Evolutionary conservation across 2,329 filamentous ascomycete species (phyloP).

Genomic region (Venturiaceae sp.): DNA sequence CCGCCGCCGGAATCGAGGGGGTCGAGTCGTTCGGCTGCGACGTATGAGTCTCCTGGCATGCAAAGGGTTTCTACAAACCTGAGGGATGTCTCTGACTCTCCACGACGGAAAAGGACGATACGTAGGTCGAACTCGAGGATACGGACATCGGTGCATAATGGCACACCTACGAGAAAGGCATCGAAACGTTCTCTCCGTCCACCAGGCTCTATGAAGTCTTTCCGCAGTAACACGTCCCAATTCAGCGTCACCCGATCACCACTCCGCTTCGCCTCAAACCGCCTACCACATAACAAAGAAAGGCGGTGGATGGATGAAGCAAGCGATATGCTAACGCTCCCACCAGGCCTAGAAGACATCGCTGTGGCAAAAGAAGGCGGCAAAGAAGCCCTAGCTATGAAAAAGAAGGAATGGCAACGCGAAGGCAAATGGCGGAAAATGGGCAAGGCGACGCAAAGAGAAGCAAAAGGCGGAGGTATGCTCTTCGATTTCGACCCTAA

Average conservation of each 20-base stretch:
- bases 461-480: constrained; percentile 44
- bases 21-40: constrained; percentile 12
- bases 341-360: constrained; percentile 37
- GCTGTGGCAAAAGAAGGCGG: constrained; percentile 36
- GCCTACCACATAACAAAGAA: constrained; percentile 34
- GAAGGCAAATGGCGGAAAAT: constrained; percentile 62
- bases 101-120: constrained; percentile 42
- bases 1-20: constrained; percentile 25
- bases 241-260: constrained; percentile 24
- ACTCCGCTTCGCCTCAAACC: constrained; percentile 44
- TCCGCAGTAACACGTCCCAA: constrained; percentile 28
- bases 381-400: constrained; percentile 36
- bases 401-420: constrained; percentile 49
- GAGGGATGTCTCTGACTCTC: constrained; percentile 45
- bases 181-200: constrained; percentile 27
- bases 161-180: neutral
- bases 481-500: constrained; percentile 70
- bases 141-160: constrained; percentile 26
- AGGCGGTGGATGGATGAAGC: constrained; percentile 49
- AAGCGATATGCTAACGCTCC: constrained; percentile 54
- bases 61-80: constrained; percentile 52
- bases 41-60: constrained; percentile 22
- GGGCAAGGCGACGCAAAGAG: constrained; percentile 35
- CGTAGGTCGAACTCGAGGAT: constrained; percentile 37
- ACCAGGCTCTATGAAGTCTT: constrained; percentile 25